Evolutionary conservation across 352 stramenopile genomes (phyloP).

Genomic region (Phytophthora fragariaefolia): DNA sequence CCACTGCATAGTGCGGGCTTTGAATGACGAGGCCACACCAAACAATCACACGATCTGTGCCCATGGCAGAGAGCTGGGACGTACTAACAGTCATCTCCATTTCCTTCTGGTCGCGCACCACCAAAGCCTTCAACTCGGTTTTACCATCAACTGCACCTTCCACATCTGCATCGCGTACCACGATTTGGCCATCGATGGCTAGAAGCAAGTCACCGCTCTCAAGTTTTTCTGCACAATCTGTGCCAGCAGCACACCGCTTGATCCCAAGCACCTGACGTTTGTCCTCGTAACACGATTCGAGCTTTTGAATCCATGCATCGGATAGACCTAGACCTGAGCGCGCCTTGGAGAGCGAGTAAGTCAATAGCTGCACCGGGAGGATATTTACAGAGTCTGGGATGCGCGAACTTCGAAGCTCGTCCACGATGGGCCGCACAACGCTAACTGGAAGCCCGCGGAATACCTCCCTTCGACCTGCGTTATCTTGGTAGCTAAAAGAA

Average conservation of each 20-base stretch:
- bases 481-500: slow-evolving; percentile 90
- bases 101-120: slow-evolving; percentile 83
- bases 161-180: slow-evolving; percentile 84
- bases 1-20: slow-evolving; percentile 86
- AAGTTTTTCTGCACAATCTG: slow-evolving; percentile 68
- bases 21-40: slow-evolving; percentile 94
- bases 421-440: slow-evolving; percentile 74
- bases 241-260: slow-evolving; percentile 77
- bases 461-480: slow-evolving; percentile 77
- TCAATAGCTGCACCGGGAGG: slow-evolving; percentile 77
- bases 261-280: slow-evolving; percentile 90
- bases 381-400: slow-evolving; percentile 69
- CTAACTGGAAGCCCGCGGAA: slow-evolving; percentile 79
- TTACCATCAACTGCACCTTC: slow-evolving; percentile 68
- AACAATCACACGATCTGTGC: slow-evolving; percentile 89
- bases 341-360: slow-evolving; percentile 89
- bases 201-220: slow-evolving; percentile 86
- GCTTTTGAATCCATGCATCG: slow-evolving; percentile 85
- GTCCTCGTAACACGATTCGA: slow-evolving; percentile 78
- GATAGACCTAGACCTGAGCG: slow-evolving; percentile 84
- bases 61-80: slow-evolving; percentile 72
- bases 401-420: slow-evolving; percentile 46
- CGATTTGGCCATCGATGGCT: slow-evolving; percentile 76
- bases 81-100: slow-evolving; percentile 66
- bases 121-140: slow-evolving; percentile 56